Percentiles rank a stretch among this genome's conserved stretches.
These are phyloP conservation scores for Tinospora cordifolia DNA, from an alignment of 164 flowering plant genomes.

Conservation along the genomic window DNA sequence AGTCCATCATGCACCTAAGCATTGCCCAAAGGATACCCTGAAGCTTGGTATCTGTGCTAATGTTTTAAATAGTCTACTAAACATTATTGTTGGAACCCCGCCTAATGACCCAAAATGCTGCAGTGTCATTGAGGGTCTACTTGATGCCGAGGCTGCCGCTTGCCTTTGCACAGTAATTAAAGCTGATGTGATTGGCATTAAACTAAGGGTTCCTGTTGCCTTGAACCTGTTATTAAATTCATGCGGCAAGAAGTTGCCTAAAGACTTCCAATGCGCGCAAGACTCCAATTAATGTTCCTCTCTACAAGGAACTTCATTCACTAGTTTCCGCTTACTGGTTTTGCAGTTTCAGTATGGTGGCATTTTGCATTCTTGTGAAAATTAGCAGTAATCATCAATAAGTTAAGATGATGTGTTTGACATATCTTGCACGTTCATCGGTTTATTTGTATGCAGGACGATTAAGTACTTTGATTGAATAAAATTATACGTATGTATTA, in stretches of 20 bases:
- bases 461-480: too few relatives aligned
- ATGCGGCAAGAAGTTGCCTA: conserved; percentile 8
- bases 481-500: too few relatives aligned
- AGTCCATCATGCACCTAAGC: neutral
- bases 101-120: conserved; percentile 8
- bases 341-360: too few relatives aligned
- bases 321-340: too few relatives aligned
- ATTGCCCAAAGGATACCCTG: conserved; percentile 13
- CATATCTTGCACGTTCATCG: too few relatives aligned
- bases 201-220: conserved; percentile 1
- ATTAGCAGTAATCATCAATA: too few relatives aligned
- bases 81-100: neutral
- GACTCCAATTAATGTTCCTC: too few relatives aligned
- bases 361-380: too few relatives aligned
- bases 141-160: conserved; percentile 6
- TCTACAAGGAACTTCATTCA: too few relatives aligned
- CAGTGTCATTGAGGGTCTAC: conserved; percentile 8
- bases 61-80: conserved; percentile 1
- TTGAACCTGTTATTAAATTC: conserved; percentile 6
- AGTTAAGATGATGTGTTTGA: too few relatives aligned
- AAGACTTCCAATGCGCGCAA: conserved; percentile 3
- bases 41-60: conserved; percentile 15
- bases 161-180: conserved; percentile 11
- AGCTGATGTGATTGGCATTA: conserved; percentile 7
- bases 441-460: too few relatives aligned